Base-by-base conservation (phyloP, 352 stramenopile species). In the Sclerospora graminicola region DNA sequence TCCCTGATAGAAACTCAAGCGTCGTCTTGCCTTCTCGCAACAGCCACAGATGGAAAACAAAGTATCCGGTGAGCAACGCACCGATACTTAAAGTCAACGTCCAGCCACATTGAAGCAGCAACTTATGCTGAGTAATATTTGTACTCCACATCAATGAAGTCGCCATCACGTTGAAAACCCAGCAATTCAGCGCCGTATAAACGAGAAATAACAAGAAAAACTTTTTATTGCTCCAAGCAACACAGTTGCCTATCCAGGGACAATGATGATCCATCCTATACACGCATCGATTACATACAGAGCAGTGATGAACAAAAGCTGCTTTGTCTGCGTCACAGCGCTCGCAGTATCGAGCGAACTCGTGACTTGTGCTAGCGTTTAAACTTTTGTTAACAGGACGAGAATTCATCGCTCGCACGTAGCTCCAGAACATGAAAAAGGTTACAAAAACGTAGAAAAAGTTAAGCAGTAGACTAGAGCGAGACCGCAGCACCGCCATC, bases 241-340 rank as follows among this genome's bases (percentile, higher is more conserved):
- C 73, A 57, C 81, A 93, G 48, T 90, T 93, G 53, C 62, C 76
- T 3, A 69, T 88, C 81, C 78, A 93, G 41, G 81, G 78, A 36
- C 79, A 90, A 45, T 90, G 81, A 43, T 93, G 79, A 45, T 93
- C 75, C 76, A 93, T 85, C n/a, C 73, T 65, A 23, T 80, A 88
- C 9, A 93, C 61, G 35, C 81, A 93, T 48, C 57, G 57, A 14
- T 68, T 48, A 44, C 81, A 93, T 11, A 69, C 50, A 6, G 78
- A 90, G 63, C 81, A 93, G 53, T 93, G 81, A 51, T 93, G 78
- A 4, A 84, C 75, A 16, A 53, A 40, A 3, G 50, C 29, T 1
- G 66, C 56, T 54, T 93, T 93, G 27, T 63, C 41, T 11, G 46
- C 38, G 54, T 90, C 73, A 50, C 81, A 92, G 33, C 64, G 69